Evolutionary conservation across 1,139 yeast genomes (phyloP), one percentile per base, ranked within the genome.

Genomic region (Kurtzmaniella quercitrusa): DNA sequence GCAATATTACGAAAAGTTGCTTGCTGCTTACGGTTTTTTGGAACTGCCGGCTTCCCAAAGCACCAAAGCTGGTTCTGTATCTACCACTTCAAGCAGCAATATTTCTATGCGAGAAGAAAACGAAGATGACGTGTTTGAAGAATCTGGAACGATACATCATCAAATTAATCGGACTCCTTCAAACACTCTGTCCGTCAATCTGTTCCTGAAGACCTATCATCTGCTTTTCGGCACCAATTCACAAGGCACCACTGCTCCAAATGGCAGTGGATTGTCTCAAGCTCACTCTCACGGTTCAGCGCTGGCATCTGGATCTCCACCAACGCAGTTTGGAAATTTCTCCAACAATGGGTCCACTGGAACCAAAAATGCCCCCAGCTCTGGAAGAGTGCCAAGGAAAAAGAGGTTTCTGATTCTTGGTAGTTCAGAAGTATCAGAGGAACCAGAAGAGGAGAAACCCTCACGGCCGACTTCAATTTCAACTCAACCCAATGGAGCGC

Each of bases 1-100:
- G 41, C 48, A 52, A 24, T 70, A 70, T 52, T 69, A 68, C 47
- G 67, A 65, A 38, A 70, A 69, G 48, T 44, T 70, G 14, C 55
- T 70, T 8, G 44, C 48, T 14, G 76, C 75, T 7, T 70, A 68
- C 52, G 64, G 65, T 44, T 63, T 70, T 25, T 63, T 62, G 44
- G 72, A 68, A 10, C 44, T 57, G 12, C 65, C 67, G 11, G 37
- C 34, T 3, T 25, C 33, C n/a, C 39, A 25, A 21, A 34, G 17
- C 31, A 5, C 34, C 17, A n/a, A 36, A 24, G 31, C 15, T 18
- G 2, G 33, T 27, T 18, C 44, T 18, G 19, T 42, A 7, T 34
- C 27, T 17, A 10, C 40, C 12, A 10, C 40, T 11, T 17, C 36
- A 12, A 31, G 36, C 10, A 31, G 18, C 11, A n/a, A 31, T 15